Evolutionary conservation across 2,329 filamentous ascomycete species (phyloP), one percentile per base, ranked within the genome.

Genomic region (Helicocarpus griseus): DNA sequence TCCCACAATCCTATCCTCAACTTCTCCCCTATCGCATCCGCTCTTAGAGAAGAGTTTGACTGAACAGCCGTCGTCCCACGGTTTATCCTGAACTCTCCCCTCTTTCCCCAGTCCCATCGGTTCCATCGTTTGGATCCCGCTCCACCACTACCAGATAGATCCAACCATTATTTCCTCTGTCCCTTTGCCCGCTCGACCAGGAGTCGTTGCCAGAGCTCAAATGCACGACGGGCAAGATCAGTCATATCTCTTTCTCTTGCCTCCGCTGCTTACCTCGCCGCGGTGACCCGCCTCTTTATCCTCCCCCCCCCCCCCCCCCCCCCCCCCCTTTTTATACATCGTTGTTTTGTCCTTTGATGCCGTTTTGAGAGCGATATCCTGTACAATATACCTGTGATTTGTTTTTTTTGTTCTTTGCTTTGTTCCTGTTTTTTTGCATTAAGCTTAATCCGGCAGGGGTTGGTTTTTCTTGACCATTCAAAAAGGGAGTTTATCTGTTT

Each of bases 351-450:
- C 65, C 60, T 64, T 61, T 61, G 58, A 17, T 24, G 45, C 33
- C 29, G 36, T 54, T 61, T 63, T 60, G 54, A 59, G 59, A 58
- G 61, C 61, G 66, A 70, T 71, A 71, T 69, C 68, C 67, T 71
- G 68, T 71, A 71, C 64, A 70, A 70, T 70, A 70, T 67, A 68
- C 60, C 57, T 60, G 64, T 60, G 59, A 61, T 64, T 57, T 59
- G 58, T 55, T 51, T 53, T 51, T 57, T 54, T 39, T 53, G 31
- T 49, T 53, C 52, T 44, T 57, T 53, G 57, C 47, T 48, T 47
- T 48, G 8, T 54, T 52, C 17, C 33, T 52, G 52, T 52, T 52
- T 38, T 54, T 17, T 60, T 33, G 51, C 51, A 31, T 21, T 14
- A 50, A 56, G 54, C 33, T 43, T 53, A 44, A 52, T 49, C 50